Evolutionary conservation across 306 rosid species (phyloP).

Genomic region (Lablab purpureus): DNA sequence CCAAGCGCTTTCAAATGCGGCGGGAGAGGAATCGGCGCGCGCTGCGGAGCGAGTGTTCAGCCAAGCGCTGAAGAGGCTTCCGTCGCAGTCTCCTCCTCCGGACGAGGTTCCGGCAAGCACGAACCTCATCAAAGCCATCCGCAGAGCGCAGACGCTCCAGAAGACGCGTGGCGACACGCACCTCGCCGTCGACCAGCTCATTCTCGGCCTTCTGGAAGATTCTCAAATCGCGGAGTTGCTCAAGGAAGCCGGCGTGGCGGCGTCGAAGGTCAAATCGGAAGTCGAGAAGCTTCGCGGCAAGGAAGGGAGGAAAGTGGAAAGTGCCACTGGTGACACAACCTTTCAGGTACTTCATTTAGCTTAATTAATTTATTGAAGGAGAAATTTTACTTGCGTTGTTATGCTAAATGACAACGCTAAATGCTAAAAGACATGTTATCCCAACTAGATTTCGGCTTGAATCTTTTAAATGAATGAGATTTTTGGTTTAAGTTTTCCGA

Average conservation of each 20-base stretch:
- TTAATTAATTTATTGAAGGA: no score
- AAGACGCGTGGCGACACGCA: background rate
- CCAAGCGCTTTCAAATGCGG: background rate
- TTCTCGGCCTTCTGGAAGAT: background rate
- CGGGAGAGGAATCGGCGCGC: background rate
- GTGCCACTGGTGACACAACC: background rate
- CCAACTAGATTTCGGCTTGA: no score
- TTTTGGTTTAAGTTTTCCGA: no score
- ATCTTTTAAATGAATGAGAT: no score
- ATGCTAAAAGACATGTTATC: no score
- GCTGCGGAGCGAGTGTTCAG: background rate
- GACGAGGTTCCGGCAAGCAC: background rate
- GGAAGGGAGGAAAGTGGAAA: slow-evolving; percentile 3
- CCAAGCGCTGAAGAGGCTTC: background rate
- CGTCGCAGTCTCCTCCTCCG: background rate
- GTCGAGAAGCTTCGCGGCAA: background rate
- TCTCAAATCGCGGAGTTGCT: background rate
- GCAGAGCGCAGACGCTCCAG: background rate
- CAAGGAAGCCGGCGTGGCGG: background rate
- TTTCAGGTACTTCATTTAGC: background rate
- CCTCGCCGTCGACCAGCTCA: background rate
- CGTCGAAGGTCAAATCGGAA: background rate
- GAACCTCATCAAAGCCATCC: background rate
- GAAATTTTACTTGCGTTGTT: no score
- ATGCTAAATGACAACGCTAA: no score